Base-by-base conservation (phyloP, 495 filamentous ascomycete species). In the Cercophora sp. region DNA sequence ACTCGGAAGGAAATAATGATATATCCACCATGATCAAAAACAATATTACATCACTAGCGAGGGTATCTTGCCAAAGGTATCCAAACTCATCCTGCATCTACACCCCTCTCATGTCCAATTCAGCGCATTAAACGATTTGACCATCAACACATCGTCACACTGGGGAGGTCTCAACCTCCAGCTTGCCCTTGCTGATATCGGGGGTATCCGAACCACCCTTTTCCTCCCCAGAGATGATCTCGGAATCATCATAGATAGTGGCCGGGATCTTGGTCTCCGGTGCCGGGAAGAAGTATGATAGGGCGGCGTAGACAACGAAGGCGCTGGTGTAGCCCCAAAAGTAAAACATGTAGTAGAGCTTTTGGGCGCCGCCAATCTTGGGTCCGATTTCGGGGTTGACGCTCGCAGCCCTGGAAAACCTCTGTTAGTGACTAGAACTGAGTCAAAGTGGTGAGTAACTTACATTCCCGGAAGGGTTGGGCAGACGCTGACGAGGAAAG, bases 381-480 rank as follows among this genome's bases (percentile, higher is more conserved):
- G 11, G n/a, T 8, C 35, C 41, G 18, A 65, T 53, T 23, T 31
- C 27, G 0, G 62, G 58, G 31, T 61, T 54, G 31, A 65, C 62
- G 19, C 43, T 55, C 0, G 62, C 62, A 8, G 62, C 62, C 62
- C 61, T 64, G 22, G 29, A 13, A 29, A 8, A 0, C 9, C 8
- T 0, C 47, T 29, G 31, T 57, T 18, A 53, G 54, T 36, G 2
- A 16, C 4, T 34, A 18, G 10, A 22, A 13, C 40, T 23, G 6
- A n/a, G 11, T 19, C 23, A 2, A 48, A 13, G 5, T 11, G 35
- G 41, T 59, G 51, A 6, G 37, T 24, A 23, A 61, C 63, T 52
- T 56, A 70, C 63, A 72, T 69, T 41, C 65, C 65, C 18, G 71
- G 72, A 4, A 77, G 39, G 46, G 58, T 70, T 1, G 72, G 74